Percentiles rank a stretch among this genome's conserved stretches.
phyloP scores from a whole-genome alignment of 2,329 filamentous ascomycete genomes.

The Chrysoporthe cubensis region DNA sequence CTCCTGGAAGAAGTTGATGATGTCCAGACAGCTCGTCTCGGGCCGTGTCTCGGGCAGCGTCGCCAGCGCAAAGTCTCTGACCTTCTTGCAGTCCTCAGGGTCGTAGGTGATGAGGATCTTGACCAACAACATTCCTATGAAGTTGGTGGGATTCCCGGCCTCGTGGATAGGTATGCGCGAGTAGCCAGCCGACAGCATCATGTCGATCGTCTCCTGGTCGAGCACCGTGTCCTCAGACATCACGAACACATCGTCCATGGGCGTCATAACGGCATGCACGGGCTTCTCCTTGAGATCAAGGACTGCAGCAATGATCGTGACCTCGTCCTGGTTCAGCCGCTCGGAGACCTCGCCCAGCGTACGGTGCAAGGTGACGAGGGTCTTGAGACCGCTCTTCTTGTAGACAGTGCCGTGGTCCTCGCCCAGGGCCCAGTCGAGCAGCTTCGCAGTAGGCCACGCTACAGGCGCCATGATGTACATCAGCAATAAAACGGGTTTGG shows the following conservation, averaged over 20 bases:
- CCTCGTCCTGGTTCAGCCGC: constrained; percentile 93
- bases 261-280: constrained; percentile 96
- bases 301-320: constrained; percentile 97
- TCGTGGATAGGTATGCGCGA: constrained; percentile 95
- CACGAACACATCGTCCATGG: constrained; percentile 95
- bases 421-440: constrained; percentile 90
- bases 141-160: constrained; percentile 81
- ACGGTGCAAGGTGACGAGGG: constrained; percentile 91
- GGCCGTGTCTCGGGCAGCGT: constrained; percentile 93
- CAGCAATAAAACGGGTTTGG: constrained; percentile 80
- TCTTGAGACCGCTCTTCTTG: constrained; percentile 98
- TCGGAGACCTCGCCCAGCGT: constrained; percentile 85
- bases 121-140: constrained; percentile 96
- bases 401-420: constrained; percentile 96
- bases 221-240: constrained; percentile 94
- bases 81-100: constrained; percentile 85
- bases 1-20: constrained; percentile 99
- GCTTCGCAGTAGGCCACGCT: constrained; percentile 92
- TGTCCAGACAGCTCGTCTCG: constrained; percentile 95
- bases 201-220: constrained; percentile 93
- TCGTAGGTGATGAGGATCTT: constrained; percentile 99
- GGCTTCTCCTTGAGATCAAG: constrained; percentile 95
- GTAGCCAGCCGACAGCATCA: constrained; percentile 90
- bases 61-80: constrained; percentile 88
- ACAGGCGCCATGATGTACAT: constrained; percentile 93